Evolutionary conservation across 306 rosid species (phyloP).

Genomic region (Vigna reflexopilosa): DNA sequence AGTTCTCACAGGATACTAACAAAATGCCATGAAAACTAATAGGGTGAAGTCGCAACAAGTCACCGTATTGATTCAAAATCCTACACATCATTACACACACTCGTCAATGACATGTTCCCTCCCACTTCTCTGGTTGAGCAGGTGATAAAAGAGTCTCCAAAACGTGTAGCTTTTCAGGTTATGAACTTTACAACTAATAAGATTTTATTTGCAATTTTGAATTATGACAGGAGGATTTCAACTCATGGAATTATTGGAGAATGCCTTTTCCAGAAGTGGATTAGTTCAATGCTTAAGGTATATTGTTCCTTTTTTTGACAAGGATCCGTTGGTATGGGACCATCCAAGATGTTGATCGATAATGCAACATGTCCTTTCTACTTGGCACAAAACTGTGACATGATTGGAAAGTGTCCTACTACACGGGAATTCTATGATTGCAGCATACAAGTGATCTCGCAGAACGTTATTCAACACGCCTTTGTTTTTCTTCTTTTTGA

Average conservation of each 20-base stretch:
- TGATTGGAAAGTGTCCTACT: slow-evolving; percentile 30
- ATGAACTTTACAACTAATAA: slow-evolving; percentile 15
- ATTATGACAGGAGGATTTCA: slow-evolving; percentile 81
- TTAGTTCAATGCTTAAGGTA: slow-evolving; percentile 36
- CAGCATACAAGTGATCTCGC: slow-evolving; percentile 32
- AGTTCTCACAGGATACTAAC: slow-evolving; percentile 27
- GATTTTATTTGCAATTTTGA: slow-evolving; percentile 28
- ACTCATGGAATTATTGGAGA: slow-evolving; percentile 95
- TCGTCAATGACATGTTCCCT: slow-evolving; percentile 96
- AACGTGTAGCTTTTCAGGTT: not conserved
- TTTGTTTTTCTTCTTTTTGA: slow-evolving; percentile 31
- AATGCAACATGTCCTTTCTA: slow-evolving; percentile 19
- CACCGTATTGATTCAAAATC: slow-evolving; percentile 84
- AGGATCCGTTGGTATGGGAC: slow-evolving; percentile 36
- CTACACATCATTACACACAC: slow-evolving; percentile 93
- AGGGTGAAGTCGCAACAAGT: slow-evolving; percentile 98
- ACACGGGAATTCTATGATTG: slow-evolving; percentile 36
- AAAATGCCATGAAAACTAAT: slow-evolving; percentile 35
- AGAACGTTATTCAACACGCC: slow-evolving; percentile 39
- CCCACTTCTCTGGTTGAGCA: slow-evolving; percentile 89
- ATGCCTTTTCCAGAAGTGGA: slow-evolving; percentile 72
- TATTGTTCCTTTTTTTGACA: slow-evolving; percentile 30
- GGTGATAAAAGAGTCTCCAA: slow-evolving; percentile 51
- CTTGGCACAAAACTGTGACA: slow-evolving; percentile 37
- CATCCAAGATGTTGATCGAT: slow-evolving; percentile 31